Conservation (phyloP, 164 flowering plant species). For the Kingdonia uniflora region DNA sequence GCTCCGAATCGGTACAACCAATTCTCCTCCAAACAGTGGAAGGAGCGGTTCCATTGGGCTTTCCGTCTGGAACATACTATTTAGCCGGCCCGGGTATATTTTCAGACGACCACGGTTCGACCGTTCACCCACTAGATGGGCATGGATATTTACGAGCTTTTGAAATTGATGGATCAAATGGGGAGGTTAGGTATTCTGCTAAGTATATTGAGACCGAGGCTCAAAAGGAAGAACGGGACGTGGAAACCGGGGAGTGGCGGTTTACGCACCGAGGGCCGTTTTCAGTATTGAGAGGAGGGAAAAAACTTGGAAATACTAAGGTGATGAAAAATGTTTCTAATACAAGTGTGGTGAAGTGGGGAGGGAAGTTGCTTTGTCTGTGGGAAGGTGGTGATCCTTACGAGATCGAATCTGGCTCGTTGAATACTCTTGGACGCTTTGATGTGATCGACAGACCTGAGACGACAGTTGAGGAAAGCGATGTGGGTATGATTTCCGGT, state of each 20-base stretch:
- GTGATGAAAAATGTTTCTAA: slow-evolving; percentile 98
- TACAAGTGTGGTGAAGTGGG: slow-evolving; percentile 83
- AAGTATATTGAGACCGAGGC: slow-evolving; percentile 82
- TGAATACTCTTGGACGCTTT: slow-evolving; percentile 63
- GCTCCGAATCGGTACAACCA: slow-evolving; percentile 43
- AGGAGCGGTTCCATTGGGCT: slow-evolving; percentile 59
- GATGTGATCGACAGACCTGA: slow-evolving; percentile 26
- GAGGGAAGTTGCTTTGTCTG: slow-evolving; percentile 57
- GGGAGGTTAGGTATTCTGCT: slow-evolving; percentile 53
- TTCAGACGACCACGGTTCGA: slow-evolving; percentile 82
- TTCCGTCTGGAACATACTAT: slow-evolving; percentile 85
- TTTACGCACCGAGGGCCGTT: slow-evolving; percentile 91
- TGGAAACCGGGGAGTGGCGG: slow-evolving; percentile 57
- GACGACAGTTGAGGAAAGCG: slow-evolving; percentile 3
- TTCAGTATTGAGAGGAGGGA: slow-evolving; percentile 72
- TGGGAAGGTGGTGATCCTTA: slow-evolving; percentile 97
- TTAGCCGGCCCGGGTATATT: slow-evolving; percentile 83
- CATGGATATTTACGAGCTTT: slow-evolving; percentile 89
- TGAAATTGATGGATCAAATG: slow-evolving; percentile 25
- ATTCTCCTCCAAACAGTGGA: slow-evolving; percentile 35
- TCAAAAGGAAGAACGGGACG: slow-evolving; percentile 62
- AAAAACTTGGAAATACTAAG: slow-evolving; percentile 64
- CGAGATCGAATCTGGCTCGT: slow-evolving; percentile 49
- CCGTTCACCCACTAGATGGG: slow-evolving; percentile 90
- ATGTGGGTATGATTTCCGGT: background rate